These are phyloP conservation scores for Paxillus involutus DNA, from an alignment of 768 basidiomycete species.

Conservation along the genomic window DNA sequence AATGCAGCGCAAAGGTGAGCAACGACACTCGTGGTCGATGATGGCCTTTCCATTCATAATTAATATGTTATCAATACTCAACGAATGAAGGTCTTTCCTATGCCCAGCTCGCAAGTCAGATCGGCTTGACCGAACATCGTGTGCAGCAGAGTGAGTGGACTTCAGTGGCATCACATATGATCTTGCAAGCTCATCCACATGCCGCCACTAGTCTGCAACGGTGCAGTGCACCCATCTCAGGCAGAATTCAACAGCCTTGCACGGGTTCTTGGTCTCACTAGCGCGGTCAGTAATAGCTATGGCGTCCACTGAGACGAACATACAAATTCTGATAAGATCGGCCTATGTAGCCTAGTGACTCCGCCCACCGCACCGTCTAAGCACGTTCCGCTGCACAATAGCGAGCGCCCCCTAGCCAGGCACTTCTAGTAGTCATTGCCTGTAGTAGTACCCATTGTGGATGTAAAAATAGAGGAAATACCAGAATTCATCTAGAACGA, in stretches of 20 bases:
- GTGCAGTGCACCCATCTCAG: slow-evolving; percentile 39
- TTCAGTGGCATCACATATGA: not conserved
- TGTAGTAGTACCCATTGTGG: slow-evolving; percentile 9
- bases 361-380: not conserved
- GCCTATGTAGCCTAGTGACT: not conserved
- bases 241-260: slow-evolving; percentile 53
- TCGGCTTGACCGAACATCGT: slow-evolving; percentile 44
- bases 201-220: slow-evolving; percentile 46
- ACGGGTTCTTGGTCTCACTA: slow-evolving; percentile 38
- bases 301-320: not conserved
- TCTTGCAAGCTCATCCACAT: not conserved
- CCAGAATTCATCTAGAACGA: not conserved
- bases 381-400: not conserved
- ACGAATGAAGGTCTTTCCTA: slow-evolving; percentile 45
- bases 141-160: slow-evolving; percentile 51
- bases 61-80: not conserved
- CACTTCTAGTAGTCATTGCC: not conserved
- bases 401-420: not conserved
- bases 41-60: not conserved
- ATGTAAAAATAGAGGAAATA: slow-evolving; percentile 1
- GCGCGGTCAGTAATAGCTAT: slow-evolving; percentile 24
- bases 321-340: not conserved
- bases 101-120: slow-evolving; percentile 44
- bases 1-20: slow-evolving; percentile 47
- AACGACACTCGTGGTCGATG: not conserved